A percentile compares a stretch with the other conserved stretches of the same genome.
Conservation (phyloP, 176 grass and related monocot species). For the Carex cristatella region DNA sequence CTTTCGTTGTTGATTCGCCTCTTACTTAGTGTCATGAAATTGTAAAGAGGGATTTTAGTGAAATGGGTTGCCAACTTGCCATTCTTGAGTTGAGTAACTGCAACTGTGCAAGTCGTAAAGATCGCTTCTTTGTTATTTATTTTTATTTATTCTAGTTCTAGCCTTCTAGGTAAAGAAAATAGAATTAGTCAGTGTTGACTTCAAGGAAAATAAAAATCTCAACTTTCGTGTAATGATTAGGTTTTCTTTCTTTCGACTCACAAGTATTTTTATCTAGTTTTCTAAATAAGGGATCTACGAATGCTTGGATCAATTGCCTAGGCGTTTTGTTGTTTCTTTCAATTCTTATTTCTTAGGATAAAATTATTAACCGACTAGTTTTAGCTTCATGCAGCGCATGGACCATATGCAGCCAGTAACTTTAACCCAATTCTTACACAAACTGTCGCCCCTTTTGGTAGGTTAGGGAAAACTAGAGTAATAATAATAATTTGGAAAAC, state of each 20-base stretch:
- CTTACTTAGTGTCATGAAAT: constrained; percentile 23
- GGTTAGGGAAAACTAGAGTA: not conserved
- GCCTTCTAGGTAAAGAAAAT: not conserved
- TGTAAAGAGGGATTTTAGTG: not conserved
- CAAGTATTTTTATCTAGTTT: not conserved
- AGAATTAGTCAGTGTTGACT: not conserved
- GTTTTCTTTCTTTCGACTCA: not conserved
- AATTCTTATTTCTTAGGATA: not conserved
- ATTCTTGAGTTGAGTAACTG: constrained; percentile 24
- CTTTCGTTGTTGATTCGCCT: constrained; percentile 2
- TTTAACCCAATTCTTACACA: not conserved
- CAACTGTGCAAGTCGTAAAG: not conserved
- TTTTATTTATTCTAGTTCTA: not conserved
- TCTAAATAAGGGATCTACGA: not conserved
- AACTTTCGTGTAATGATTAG: not conserved
- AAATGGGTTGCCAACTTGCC: not conserved
- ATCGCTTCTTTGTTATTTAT: constrained; percentile 28
- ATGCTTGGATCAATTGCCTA: not conserved
- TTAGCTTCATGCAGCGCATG: too few relatives aligned
- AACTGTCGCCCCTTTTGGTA: not conserved
- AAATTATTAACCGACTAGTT: too few relatives aligned
- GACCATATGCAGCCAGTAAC: too few relatives aligned
- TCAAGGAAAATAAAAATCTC: not conserved
- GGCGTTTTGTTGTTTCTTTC: not conserved
- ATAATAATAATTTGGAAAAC: not conserved